Conservation (phyloP, 2,329 filamentous ascomycete genomes). For the Colletotrichum sp. region DNA sequence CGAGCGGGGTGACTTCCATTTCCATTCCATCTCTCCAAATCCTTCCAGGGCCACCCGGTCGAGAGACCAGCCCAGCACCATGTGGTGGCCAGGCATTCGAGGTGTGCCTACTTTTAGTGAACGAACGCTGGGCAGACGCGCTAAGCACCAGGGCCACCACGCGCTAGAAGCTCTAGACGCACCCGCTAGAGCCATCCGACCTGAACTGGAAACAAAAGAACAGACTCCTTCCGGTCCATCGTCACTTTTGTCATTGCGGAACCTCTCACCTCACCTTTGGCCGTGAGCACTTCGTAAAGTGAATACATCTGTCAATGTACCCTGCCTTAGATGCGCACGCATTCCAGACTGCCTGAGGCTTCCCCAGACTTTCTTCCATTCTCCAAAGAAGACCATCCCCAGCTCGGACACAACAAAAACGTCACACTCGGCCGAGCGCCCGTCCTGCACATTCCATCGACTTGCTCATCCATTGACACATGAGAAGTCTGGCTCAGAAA, state of each 20-base stretch:
- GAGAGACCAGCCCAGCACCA: neutral
- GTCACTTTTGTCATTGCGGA: neutral
- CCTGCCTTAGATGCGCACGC: neutral
- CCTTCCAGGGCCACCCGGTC: neutral
- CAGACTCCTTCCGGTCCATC: neutral
- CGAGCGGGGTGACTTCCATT: neutral
- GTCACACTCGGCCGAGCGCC: neutral
- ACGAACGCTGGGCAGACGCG: neutral
- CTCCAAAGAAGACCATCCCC: neutral
- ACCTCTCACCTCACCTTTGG: neutral
- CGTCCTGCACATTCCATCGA: neutral
- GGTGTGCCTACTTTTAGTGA: neutral
- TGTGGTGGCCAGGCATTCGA: neutral
- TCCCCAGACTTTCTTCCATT: constrained; percentile 3
- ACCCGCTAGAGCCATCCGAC: neutral
- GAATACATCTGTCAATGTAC: neutral
- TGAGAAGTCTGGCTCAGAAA: neutral
- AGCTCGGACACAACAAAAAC: neutral
- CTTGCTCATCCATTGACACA: neutral
- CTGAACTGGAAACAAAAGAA: constrained; percentile 19
- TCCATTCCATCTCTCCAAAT: neutral
- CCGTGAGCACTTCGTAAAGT: neutral
- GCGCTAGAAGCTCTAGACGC: neutral
- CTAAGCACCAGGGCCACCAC: neutral
- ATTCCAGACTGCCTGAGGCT: neutral